Conservation (phyloP, 129 eudicot genomes). For the Centella asiatica region DNA sequence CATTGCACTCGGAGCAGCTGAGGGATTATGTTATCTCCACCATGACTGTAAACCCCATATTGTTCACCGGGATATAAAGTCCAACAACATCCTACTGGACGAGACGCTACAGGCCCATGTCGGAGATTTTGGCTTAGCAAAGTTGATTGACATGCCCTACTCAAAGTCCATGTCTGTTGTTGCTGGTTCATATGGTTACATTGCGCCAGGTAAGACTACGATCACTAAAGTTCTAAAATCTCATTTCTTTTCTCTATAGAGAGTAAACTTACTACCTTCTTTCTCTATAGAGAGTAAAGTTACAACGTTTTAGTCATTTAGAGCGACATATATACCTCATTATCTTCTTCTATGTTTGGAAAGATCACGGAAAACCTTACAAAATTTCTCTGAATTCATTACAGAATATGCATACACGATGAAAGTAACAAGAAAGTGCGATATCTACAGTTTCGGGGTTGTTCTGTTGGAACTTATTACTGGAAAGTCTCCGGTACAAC, state of each 20-base stretch:
- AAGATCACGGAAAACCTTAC: not conserved
- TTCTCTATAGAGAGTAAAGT: not conserved
- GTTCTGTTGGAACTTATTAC: conserved; percentile 71
- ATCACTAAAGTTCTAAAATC: not conserved
- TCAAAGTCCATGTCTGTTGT: conserved; percentile 79
- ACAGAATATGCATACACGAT: conserved; percentile 88
- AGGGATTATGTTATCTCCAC: conserved; percentile 75
- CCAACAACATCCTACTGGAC: conserved; percentile 69
- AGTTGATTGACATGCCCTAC: conserved; percentile 54
- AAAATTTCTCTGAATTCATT: conserved; percentile 11
- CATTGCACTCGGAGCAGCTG: conserved; percentile 75
- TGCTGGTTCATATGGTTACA: conserved; percentile 88
- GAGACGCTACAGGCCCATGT: conserved; percentile 63
- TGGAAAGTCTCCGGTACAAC: conserved; percentile 78
- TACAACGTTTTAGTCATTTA: too few relatives aligned
- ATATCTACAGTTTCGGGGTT: conserved; percentile 75
- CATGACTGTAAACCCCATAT: conserved; percentile 72
- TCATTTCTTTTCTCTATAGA: not conserved
- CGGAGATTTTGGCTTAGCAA: conserved; percentile 79
- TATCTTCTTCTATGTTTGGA: not conserved
- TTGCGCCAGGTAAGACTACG: conserved; percentile 62
- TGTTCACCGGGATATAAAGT: conserved; percentile 69
- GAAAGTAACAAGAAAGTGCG: conserved; percentile 79
- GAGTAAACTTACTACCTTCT: too few relatives aligned
- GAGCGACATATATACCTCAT: too few relatives aligned